Evolutionary conservation across 371 early-diverging fungal genomes (phyloP).

Genomic region (Mortierella sp.): DNA sequence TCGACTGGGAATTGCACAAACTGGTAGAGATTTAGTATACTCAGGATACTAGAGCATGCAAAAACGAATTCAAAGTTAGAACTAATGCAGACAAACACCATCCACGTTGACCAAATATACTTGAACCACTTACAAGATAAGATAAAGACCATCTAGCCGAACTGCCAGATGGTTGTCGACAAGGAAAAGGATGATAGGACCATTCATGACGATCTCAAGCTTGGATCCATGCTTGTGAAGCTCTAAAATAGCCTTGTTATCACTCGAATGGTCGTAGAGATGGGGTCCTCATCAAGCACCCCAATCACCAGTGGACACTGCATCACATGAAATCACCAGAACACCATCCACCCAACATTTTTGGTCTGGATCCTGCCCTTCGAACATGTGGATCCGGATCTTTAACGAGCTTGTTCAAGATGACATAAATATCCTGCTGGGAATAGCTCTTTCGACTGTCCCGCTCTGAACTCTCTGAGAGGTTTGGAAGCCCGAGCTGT

Average conservation of each 20-base stretch:
- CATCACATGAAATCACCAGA: too few relatives aligned
- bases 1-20: slow-evolving; percentile 56
- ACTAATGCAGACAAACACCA: too few relatives aligned
- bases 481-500: slow-evolving; percentile 7
- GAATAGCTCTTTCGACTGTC: slow-evolving; percentile 24
- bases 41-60: slow-evolving; percentile 48
- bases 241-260: slow-evolving; percentile 60
- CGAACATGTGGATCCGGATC: slow-evolving; percentile 66
- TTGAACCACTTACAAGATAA: slow-evolving; percentile 70
- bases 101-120: too few relatives aligned
- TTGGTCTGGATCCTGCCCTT: slow-evolving; percentile 57
- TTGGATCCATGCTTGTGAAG: slow-evolving; percentile 63
- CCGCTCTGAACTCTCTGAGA: not conserved
- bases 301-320: too few relatives aligned
- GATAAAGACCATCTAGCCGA: slow-evolving; percentile 69
- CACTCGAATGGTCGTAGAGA: slow-evolving; percentile 48
- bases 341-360: too few relatives aligned
- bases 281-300: too few relatives aligned
- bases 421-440: slow-evolving; percentile 54
- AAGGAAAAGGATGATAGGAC: slow-evolving; percentile 65
- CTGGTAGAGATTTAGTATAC: slow-evolving; percentile 61
- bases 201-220: slow-evolving; percentile 62
- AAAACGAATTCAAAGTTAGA: not conserved
- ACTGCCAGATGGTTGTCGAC: slow-evolving; percentile 78
- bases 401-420: slow-evolving; percentile 62